Base-by-base conservation (phyloP, 2,329 filamentous ascomycete genomes). In the Stenocarpella maydis region DNA sequence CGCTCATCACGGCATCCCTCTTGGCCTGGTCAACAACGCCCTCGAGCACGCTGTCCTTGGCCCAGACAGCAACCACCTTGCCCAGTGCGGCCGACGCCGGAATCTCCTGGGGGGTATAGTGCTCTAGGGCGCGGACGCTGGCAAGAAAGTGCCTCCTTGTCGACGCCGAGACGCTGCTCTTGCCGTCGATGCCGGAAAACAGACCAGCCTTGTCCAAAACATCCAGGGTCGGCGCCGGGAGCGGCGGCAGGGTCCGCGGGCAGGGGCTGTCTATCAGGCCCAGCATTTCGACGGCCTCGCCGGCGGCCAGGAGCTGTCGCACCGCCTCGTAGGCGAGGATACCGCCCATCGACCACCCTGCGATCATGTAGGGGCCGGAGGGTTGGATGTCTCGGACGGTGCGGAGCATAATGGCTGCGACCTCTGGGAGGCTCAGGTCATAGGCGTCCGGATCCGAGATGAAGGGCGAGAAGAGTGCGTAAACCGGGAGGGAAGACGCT, bases 121-220 rank as follows among this genome's bases (percentile, higher is more conserved):
- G 58, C 58, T 61, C 58, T 12, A 61, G 58, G 10, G 58, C 58
- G n/a, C 58, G 58, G 3, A 61, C 58, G 28, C 58, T 61, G 8
- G 58, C 58, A 12, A 61, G 58, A 41, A 61, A 61, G 41, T 61
- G 58, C 26, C 43, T 12, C n/a, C 58, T 34, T 0, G 58, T 61
- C 19, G 41, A 45, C 26, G 28, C 41, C 19, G 58, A 61, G 19
- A 61, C 58, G 28, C 17, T 61, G 41, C 58, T 61, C 58, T 37
- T 61, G 14, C 58, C 58, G n/a, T 61, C 58, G 28, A 61, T 61
- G 1, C 58, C 58, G 3, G 17, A 19, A 7, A 61, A 61, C 0
- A 61, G 41, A 0, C 58, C 58, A 0, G 58, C 58, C 75, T 78
- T 80, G 74, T 79, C 74, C 50, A 79, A 78, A 50, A 73, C 72